Evolutionary conservation across 1,284 basidiomycete genomes (phyloP).

Genomic region (Ustilago xerochloae): DNA sequence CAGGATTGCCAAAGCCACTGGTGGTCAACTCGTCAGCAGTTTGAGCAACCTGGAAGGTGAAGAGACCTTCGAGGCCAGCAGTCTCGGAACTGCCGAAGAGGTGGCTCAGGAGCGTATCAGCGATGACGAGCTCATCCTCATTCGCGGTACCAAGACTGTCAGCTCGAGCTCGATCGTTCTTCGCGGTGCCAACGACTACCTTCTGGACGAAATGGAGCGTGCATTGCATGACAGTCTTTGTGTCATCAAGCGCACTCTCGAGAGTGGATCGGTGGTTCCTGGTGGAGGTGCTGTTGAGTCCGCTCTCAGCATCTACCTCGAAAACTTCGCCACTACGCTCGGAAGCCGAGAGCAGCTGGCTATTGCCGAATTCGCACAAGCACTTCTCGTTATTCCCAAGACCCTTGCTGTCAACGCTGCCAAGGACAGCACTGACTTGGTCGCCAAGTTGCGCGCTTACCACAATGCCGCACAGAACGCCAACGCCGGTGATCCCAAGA

Average conservation of each 20-base stretch:
- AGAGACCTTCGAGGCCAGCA: conserved; percentile 93
- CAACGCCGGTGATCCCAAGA: conserved; percentile 91
- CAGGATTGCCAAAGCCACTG: conserved; percentile 96
- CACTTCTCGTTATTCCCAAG: conserved; percentile 92
- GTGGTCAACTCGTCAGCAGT: conserved; percentile 90
- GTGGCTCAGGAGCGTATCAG: conserved; percentile 96
- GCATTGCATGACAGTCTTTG: conserved; percentile 93
- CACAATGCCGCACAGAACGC: conserved; percentile 91
- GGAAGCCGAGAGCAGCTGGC: conserved; percentile 98
- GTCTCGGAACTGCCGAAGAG: conserved; percentile 91
- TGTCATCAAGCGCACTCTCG: conserved; percentile 95
- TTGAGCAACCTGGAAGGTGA: conserved; percentile 97
- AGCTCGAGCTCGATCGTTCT: conserved; percentile 92
- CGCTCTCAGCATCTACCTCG: conserved; percentile 94
- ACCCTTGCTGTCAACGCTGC: conserved; percentile 97
- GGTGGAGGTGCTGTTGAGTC: conserved; percentile 98
- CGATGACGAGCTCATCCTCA: conserved; percentile 97
- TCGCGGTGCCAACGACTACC: conserved; percentile 97
- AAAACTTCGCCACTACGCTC: conserved; percentile 95
- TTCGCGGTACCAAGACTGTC: conserved; percentile 98
- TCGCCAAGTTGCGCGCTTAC: conserved; percentile 95
- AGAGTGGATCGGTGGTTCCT: conserved; percentile 94
- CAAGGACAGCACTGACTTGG: conserved; percentile 96
- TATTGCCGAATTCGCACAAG: conserved; percentile 95
- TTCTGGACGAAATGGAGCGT: conserved; percentile 99